Percentiles rank a stretch among this genome's conserved stretches.
Evolutionary conservation across 495 filamentous ascomycete genomes (phyloP).

Genomic region (Hapsidospora chrysogenum): DNA sequence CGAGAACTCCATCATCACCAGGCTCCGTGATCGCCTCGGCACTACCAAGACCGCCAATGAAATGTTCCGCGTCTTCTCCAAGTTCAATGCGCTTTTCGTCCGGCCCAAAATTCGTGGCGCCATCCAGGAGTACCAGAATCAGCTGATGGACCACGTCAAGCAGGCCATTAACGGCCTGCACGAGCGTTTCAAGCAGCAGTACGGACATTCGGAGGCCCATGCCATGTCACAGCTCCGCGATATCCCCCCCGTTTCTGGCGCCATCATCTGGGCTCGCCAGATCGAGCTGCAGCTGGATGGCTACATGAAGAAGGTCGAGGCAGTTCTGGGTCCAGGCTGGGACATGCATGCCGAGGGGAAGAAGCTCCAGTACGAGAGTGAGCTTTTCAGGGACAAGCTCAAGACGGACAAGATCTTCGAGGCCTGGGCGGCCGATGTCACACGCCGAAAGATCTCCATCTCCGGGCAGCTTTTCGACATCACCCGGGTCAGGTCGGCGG

Average conservation of each 20-base stretch:
- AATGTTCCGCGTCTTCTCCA: constrained; percentile 99
- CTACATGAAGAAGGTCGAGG: constrained; percentile 96
- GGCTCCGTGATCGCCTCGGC: constrained; percentile 79
- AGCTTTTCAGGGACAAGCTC: constrained; percentile 85
- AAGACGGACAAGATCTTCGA: constrained; percentile 88
- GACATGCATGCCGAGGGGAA: constrained; percentile 85
- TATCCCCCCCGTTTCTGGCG: constrained; percentile 84
- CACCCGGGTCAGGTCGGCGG: constrained; percentile 66
- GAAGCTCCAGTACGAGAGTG: constrained; percentile 76
- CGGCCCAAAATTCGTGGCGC: constrained; percentile 94
- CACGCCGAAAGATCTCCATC: constrained; percentile 72
- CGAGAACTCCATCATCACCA: constrained; percentile 96
- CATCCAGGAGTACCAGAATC: constrained; percentile 92
- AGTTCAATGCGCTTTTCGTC: constrained; percentile 97
- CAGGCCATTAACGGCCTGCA: constrained; percentile 83
- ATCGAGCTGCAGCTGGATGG: constrained; percentile 87
- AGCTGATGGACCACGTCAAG: constrained; percentile 94
- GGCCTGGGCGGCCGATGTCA: constrained; percentile 84
- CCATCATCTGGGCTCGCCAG: constrained; percentile 92
- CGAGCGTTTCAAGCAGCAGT: constrained; percentile 95
- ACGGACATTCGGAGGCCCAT: constrained; percentile 93
- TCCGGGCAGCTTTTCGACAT: constrained; percentile 84
- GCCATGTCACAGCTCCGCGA: constrained; percentile 95
- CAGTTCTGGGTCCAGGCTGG: constrained; percentile 89
- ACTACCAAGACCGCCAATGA: constrained; percentile 93